phyloP scores from a whole-genome alignment of 106 monocot genomes.

The Ottelia alismoides region DNA sequence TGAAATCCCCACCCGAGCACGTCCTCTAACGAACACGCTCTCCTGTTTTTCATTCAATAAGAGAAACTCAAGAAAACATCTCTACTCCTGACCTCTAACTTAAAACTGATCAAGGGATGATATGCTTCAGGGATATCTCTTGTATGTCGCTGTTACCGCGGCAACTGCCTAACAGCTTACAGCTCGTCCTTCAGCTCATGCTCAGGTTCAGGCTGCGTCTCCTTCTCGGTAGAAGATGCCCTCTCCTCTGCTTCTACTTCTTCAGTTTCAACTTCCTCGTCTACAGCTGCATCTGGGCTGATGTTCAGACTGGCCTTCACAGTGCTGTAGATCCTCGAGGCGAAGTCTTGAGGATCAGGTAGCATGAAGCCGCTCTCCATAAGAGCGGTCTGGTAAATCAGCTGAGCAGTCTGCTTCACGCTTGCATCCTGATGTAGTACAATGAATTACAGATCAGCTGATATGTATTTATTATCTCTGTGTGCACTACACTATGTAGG shows the following conservation, averaged over 20 bases:
- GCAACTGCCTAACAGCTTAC: conserved; percentile 22
- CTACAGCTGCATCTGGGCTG: conserved; percentile 54
- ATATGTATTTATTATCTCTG: background rate
- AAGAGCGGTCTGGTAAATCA: conserved; percentile 88
- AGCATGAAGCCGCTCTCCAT: conserved; percentile 97
- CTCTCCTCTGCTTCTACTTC: conserved; percentile 39
- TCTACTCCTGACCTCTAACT: no score
- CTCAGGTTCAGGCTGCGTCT: conserved; percentile 2
- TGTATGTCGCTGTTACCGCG: no score
- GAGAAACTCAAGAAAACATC: no score
- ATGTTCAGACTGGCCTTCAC: conserved; percentile 70
- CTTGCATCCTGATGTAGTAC: conserved; percentile 53
- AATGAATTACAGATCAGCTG: background rate
- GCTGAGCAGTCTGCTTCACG: conserved; percentile 68
- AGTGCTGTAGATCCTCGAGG: conserved; percentile 62
- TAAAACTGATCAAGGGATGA: no score
- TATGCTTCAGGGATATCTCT: no score
- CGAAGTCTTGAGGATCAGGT: conserved; percentile 80
- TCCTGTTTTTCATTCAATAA: no score
- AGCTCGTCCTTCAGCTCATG: conserved; percentile 93
- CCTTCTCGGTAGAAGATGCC: conserved; percentile 15
- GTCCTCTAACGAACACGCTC: no score
- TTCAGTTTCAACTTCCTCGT: conserved; percentile 70
- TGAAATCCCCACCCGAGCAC: no score
- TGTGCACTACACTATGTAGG: background rate